Conservation (phyloP, 2,329 filamentous ascomycete species). For the Zopfia rhizophila region DNA sequence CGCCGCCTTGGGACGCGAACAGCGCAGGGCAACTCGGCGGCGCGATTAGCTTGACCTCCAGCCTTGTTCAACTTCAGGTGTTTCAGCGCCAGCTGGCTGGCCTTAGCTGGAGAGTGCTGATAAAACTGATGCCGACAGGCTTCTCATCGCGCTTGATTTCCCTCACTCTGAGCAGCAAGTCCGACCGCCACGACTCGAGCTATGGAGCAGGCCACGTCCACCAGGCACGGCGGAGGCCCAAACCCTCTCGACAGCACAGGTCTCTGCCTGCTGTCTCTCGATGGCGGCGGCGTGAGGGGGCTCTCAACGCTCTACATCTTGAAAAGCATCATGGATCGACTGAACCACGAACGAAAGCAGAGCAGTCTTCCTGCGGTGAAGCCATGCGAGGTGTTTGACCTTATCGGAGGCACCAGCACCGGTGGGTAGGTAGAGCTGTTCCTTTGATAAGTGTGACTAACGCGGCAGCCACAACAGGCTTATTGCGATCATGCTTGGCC, state of each 20-base stretch:
- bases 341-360: slow-evolving; percentile 17
- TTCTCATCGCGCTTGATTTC: no score
- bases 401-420: slow-evolving; percentile 29
- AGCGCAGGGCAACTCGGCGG: no score
- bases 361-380: slow-evolving; percentile 17
- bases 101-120: no score
- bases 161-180: no score
- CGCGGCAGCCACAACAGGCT: slow-evolving; percentile 23
- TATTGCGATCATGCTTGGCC: slow-evolving; percentile 22
- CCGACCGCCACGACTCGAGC: no score
- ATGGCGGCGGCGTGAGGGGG: slow-evolving; percentile 32
- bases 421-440: slow-evolving; percentile 10
- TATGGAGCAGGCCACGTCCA: slow-evolving; percentile 2
- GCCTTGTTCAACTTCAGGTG: no score
- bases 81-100: no score
- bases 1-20: no score
- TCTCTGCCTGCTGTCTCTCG: slow-evolving; percentile 31
- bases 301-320: slow-evolving; percentile 31
- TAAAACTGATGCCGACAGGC: no score
- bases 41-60: no score
- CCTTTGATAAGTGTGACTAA: neutral
- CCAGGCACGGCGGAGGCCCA: slow-evolving; percentile 13
- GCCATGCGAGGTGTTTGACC: slow-evolving; percentile 31
- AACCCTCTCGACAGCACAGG: slow-evolving; percentile 23
- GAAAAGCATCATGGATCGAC: slow-evolving; percentile 23